phyloP scores from a whole-genome alignment of 805 yeast species.

The Metschnikowia noctiluminum region DNA sequence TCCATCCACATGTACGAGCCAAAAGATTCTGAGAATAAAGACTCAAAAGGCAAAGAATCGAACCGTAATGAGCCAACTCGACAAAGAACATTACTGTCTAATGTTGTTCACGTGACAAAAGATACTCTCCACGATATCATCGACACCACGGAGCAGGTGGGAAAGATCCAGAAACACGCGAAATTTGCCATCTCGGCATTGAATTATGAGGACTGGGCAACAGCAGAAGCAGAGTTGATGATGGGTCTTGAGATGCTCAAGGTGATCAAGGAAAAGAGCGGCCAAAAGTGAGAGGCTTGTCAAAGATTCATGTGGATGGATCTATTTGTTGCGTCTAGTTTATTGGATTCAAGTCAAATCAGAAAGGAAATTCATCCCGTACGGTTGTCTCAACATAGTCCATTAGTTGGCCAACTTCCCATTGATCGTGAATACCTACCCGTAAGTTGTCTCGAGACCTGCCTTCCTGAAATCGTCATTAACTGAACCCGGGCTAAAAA shows the following conservation, averaged over 20 bases:
- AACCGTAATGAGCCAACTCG: not conserved
- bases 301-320: not conserved
- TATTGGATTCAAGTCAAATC: no score
- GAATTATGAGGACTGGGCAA: constrained; percentile 68
- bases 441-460: no score
- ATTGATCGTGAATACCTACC: no score
- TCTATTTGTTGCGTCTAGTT: not conserved
- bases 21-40: not conserved
- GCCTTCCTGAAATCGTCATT: no score
- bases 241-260: constrained; percentile 49
- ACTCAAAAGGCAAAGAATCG: not conserved
- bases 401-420: no score
- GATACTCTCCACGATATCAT: constrained; percentile 49
- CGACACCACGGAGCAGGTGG: constrained; percentile 52
- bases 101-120: constrained; percentile 18
- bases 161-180: constrained; percentile 64
- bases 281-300: not conserved
- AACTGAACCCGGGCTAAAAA: no score
- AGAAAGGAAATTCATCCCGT: no score
- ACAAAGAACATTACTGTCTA: not conserved
- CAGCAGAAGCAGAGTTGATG: constrained; percentile 61
- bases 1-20: constrained; percentile 37
- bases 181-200: constrained; percentile 77
- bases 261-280: constrained; percentile 1
- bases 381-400: no score